Evolutionary conservation across 2,329 filamentous ascomycete species (phyloP), one percentile per base, ranked within the genome.

Genomic region (Diaporthe australafricana): DNA sequence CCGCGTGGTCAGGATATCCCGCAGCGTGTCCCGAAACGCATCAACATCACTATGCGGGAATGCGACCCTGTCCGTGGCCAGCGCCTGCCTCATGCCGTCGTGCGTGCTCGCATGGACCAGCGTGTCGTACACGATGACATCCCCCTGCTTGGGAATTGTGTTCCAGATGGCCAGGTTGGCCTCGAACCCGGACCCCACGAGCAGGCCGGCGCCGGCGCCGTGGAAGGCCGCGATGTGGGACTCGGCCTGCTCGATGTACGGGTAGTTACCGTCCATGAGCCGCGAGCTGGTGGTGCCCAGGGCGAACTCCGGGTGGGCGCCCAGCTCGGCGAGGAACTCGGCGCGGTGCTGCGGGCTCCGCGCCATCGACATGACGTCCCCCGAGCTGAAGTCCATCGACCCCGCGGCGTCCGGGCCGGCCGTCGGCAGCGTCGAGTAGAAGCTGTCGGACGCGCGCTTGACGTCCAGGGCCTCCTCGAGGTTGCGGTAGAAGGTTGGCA

Each of bases 31-130:
- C 1, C 47, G 16, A 47, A 63, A 63, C 11, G 38, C 38, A 3
- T 63, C 38, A 7, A 63, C 22, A 20, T 66, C 62, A 30, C 20
- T 89, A 75, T 90, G 88, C 2, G 72, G 75, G 76, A 89, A 89
- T 7, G 80, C 73, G 0, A 84, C 67, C 78, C 75, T 84, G 48
- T 81, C 78, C 1, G 81, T 79, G 0, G 90, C 89, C 7, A 89
- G 81, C 14, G 85, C 87, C 5, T 87, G 78, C n/a, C 84, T 81
- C 87, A 93, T 92, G 1, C 91, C 91, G 74, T 92, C 90, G 72
- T 90, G 89, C 0, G 87, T 86, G 78, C 89, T 92, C 0, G 92
- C 92, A 75, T 93, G 92, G 4, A 93, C 87, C 17, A 90, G 83
- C 74, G 89, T 89, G 78, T 94, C 91, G 72, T 91, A 91, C 0